phyloP scores from a whole-genome alignment of 495 filamentous ascomycete genomes.

The Cairneyella variabilis region DNA sequence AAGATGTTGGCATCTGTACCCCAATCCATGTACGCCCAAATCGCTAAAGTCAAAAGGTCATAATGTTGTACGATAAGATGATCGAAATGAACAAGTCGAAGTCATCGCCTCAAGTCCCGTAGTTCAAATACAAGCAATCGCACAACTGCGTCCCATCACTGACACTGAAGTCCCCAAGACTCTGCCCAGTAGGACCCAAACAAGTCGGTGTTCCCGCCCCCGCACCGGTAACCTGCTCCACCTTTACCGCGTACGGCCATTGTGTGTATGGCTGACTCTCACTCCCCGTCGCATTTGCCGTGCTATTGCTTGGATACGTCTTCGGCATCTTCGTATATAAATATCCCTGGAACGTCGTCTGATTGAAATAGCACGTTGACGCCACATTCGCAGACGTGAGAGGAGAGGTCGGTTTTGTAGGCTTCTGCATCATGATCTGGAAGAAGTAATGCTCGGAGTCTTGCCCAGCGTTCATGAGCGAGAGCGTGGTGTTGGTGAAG shows the following conservation, averaged over 20 bases:
- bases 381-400: constrained; percentile 23
- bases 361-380: constrained; percentile 46
- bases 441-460: constrained; percentile 47
- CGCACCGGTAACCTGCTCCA: constrained; percentile 38
- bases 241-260: constrained; percentile 47
- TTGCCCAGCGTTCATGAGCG: constrained; percentile 29
- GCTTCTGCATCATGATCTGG: constrained; percentile 39
- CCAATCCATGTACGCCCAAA: no score
- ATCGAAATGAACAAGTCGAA: no score
- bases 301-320: constrained; percentile 30
- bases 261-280: constrained; percentile 17
- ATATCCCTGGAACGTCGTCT: constrained; percentile 42
- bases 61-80: no score
- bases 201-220: constrained; percentile 44
- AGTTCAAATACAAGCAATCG: constrained; percentile 26
- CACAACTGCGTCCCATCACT: constrained; percentile 6
- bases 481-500: constrained; percentile 38
- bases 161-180: constrained; percentile 22
- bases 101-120: constrained; percentile 18
- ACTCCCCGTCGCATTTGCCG: not conserved
- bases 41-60: no score
- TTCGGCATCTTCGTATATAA: constrained; percentile 50
- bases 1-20: no score
- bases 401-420: constrained; percentile 34
- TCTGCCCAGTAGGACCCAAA: constrained; percentile 15